Evolutionary conservation across 1,284 basidiomycete species (phyloP), one percentile per base, ranked within the genome.

Genomic region (Ustilago cynodontis): DNA sequence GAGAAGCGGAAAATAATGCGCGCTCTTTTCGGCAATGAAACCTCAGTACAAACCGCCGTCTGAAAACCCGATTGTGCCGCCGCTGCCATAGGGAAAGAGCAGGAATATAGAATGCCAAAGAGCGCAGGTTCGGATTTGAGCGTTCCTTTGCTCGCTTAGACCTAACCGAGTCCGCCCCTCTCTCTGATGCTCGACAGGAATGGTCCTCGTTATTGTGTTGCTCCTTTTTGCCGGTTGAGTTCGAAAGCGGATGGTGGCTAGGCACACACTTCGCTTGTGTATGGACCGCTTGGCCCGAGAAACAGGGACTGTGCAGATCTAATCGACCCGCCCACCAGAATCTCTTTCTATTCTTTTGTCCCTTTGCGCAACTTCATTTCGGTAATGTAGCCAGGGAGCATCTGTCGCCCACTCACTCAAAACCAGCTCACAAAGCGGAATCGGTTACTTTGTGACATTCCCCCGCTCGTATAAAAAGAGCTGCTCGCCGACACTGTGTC

Each of bases 121-220:
- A 41, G 39, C 47, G 35, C 54, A 53, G 28, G 33, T 24, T 61
- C 70, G 59, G 59, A 52, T 37, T 56, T 45, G 51, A 55, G 52
- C 47, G 64, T 64, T 67, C 65, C 65, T 63, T 43, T 47, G 64
- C 64, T 71, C 63, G 63, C 70, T 72, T 63, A 56, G 26, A 50
- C 10, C 26, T 72, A 67, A 47, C 57, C 64, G 65, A 72, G 65
- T 56, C 51, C 20, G 35, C 11, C 22, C 18, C 37, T 35, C n/a
- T 47, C 50, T 61, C 22, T 52, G 26, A 49, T 18, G 14, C 47
- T 28, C 28, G 50, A 31, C 33, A 52, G 50, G 6, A 26, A 52
- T 26, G 14, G 33, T 20, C 1, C 52, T 37, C 57, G 33, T 47
- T 20, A 59, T 59, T 43, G 41, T 31, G 55, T 33, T 47, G 10